Evolutionary conservation across 1,284 basidiomycete genomes (phyloP), one percentile per base, ranked within the genome.

Genomic region (Trichosporon inkin): DNA sequence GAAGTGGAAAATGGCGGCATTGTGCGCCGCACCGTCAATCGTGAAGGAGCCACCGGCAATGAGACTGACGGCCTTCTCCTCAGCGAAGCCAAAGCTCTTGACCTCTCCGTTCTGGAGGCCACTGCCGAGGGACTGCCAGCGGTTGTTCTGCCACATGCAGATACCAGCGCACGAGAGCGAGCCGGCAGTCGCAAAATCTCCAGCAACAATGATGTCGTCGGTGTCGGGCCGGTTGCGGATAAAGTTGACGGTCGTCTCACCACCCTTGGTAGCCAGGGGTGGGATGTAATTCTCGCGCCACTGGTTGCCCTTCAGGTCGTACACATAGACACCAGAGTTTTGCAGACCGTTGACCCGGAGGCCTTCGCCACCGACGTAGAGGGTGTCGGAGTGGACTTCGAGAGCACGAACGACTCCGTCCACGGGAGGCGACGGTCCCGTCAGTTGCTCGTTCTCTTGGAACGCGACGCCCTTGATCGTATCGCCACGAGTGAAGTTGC

Each of bases 181-280:
- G 8, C 92, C 94, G 1, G 89, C 91, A 44, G 85, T 83, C 0
- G 84, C 80, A 68, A 99, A 98, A 16, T 87, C 85, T 24, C 95
- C 95, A 2, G 88, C 90, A 6, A 95, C 88, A 55, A 96, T 81
- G 56, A 98, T 75, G 2, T 82, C 82, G 55, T 86, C 83, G 28
- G 84, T 78, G 69, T 86, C 83, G 6, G 85, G 82, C 0, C 90
- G 84, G 58, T 83, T 81, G 6, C 84, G 83, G 69, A 98, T 84
- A 0, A 86, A 86, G 51, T 88, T 86, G 61, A 97, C 88, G 28
- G 85, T 80, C 8, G 62, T 55, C 0, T 82, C 79, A 1, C 85
- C 86, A 11, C 83, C 75, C 44, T 49, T 49, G 16, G 74, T 71
- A 1, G 82, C 68, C 22, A 61, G 52, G 17, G 40, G 40, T 11